Percentiles rank a stretch among this genome's conserved stretches.
Conservation (phyloP, 352 stramenopile genomes). For the Phytophthora kernoviae region DNA sequence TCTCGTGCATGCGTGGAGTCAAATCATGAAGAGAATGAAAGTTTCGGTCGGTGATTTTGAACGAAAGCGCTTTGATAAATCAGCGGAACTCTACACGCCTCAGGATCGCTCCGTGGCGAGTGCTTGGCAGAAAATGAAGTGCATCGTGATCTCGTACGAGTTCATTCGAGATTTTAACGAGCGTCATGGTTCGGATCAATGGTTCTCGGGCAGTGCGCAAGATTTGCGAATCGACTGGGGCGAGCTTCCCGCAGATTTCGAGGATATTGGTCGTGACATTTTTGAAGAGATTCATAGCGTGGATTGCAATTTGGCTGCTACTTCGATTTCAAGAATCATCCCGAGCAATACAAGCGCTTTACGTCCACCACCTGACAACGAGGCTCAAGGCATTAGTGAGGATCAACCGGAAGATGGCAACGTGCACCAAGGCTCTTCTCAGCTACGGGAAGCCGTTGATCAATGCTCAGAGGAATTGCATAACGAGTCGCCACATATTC, state of each 20-base stretch:
- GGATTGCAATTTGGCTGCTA: neutral
- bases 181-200: neutral
- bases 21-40: neutral
- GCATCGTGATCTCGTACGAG: constrained; percentile 2
- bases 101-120: neutral
- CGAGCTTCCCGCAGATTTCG: neutral
- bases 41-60: neutral
- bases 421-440: neutral
- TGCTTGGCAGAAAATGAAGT: constrained; percentile 6
- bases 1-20: constrained; percentile 2
- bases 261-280: constrained; percentile 1
- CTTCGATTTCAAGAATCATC: neutral
- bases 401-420: neutral
- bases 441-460: too few relatives aligned
- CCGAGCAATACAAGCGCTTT: neutral
- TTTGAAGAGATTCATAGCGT: constrained; percentile 1
- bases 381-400: neutral
- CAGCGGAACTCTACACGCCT: constrained; percentile 1
- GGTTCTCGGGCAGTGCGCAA: neutral
- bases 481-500: neutral
- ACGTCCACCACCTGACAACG: neutral
- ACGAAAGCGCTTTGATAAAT: neutral
- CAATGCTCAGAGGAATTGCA: too few relatives aligned
- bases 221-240: neutral
- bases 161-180: constrained; percentile 8